Conservation (phyloP, 805 yeast genomes). For the Ogataea sp. region DNA sequence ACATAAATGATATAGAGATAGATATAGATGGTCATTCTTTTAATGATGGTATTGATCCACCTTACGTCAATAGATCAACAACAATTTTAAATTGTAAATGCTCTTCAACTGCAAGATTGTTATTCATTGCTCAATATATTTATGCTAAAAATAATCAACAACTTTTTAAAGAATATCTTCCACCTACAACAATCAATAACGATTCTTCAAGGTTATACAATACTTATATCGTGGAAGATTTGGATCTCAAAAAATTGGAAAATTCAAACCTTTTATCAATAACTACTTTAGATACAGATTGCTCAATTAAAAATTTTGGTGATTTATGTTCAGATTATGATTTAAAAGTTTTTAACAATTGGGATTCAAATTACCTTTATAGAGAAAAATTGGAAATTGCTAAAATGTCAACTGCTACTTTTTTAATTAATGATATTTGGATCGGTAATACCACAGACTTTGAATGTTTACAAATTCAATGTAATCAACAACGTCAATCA, state of each 20-base stretch:
- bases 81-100: slow-evolving; percentile 32
- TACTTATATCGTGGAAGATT: slow-evolving; percentile 18
- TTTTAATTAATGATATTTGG: slow-evolving; percentile 51
- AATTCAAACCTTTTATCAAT: slow-evolving; percentile 19
- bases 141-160: slow-evolving; percentile 18
- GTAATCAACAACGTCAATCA: no score
- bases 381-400: slow-evolving; percentile 80
- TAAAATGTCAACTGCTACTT: slow-evolving; percentile 75
- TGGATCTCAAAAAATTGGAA: slow-evolving; percentile 10
- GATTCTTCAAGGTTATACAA: slow-evolving; percentile 10
- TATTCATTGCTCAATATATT: slow-evolving; percentile 35
- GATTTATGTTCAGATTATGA: slow-evolving; percentile 29
- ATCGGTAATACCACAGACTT: slow-evolving; percentile 77
- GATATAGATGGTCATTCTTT: no score
- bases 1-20: no score
- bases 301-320: slow-evolving; percentile 16
- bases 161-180: slow-evolving; percentile 3
- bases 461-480: slow-evolving; percentile 31
- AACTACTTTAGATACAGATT: slow-evolving; percentile 15
- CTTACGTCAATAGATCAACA: no score
- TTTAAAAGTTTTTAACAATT: slow-evolving; percentile 37
- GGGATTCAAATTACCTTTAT: slow-evolving; percentile 62
- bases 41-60: no score
- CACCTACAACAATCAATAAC: not conserved
- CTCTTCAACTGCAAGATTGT: slow-evolving; percentile 28